Conservation (phyloP, 106 monocot genomes). For the Platanthera guangdongensis region DNA sequence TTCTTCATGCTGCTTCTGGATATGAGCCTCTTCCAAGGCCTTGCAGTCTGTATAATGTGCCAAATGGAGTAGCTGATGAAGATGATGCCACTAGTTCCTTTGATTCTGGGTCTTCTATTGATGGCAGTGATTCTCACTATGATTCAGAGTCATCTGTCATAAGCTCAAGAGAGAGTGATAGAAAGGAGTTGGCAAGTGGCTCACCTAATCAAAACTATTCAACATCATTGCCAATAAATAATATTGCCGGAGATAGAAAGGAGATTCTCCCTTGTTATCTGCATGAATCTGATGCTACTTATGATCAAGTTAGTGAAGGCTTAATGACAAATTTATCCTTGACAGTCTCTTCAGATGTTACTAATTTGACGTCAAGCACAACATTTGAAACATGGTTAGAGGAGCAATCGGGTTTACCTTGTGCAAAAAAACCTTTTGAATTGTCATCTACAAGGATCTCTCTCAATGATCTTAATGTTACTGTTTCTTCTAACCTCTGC, state of each 20-base stretch:
- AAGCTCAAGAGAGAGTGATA: conserved; percentile 35
- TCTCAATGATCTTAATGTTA: conserved; percentile 50
- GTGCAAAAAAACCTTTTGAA: conserved; percentile 18
- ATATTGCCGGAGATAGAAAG: conserved; percentile 15
- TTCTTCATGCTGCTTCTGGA: conserved; percentile 92
- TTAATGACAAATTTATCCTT: conserved; percentile 9
- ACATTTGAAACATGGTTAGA: conserved; percentile 84
- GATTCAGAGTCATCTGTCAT: conserved; percentile 36
- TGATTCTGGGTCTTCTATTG: neutral
- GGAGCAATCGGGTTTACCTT: conserved; percentile 40
- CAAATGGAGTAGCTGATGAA: conserved; percentile 14
- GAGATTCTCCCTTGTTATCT: conserved; percentile 26
- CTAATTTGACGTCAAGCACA: conserved; percentile 63
- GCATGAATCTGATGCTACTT: conserved; percentile 26
- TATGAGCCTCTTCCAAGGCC: conserved; percentile 85
- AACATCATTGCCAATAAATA: neutral
- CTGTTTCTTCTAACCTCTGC: conserved; percentile 39
- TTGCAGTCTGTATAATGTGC: conserved; percentile 36
- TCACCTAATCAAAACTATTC: conserved; percentile 12
- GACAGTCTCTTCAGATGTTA: conserved; percentile 51
- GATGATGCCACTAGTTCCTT: conserved; percentile 8
- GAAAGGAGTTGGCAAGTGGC: conserved; percentile 15
- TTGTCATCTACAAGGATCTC: conserved; percentile 57
- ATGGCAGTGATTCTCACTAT: conserved; percentile 25
- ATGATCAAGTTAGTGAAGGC: conserved; percentile 21